Evolutionary conservation across 2,329 filamentous ascomycete species (phyloP).

Genomic region (Colletotrichum magnum): DNA sequence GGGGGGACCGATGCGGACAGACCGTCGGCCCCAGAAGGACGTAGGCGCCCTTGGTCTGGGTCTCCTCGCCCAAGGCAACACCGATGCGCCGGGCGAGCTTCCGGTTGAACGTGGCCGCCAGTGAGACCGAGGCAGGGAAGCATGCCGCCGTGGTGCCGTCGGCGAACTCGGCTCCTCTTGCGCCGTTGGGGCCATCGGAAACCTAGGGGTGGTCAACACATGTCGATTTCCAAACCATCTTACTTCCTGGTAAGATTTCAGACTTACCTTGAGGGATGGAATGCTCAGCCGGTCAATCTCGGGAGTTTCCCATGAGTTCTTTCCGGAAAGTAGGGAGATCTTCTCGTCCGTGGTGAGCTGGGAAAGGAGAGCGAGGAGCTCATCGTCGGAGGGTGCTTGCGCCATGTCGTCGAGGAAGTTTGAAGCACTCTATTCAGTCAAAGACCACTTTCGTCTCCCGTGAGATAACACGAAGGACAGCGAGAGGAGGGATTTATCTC

Average conservation of each 20-base stretch:
- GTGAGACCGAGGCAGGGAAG: slow-evolving; percentile 10
- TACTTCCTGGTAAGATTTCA: too few relatives aligned
- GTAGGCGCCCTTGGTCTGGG: slow-evolving; percentile 64
- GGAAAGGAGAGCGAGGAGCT: too few relatives aligned
- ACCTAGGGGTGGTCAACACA: neutral
- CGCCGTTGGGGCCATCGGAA: slow-evolving; percentile 24
- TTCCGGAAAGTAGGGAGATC: slow-evolving; percentile 8
- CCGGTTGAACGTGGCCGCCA: slow-evolving; percentile 75
- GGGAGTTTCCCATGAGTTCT: slow-evolving; percentile 12
- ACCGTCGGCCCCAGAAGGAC: slow-evolving; percentile 73
- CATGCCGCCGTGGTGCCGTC: slow-evolving; percentile 27
- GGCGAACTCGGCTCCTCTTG: slow-evolving; percentile 15
- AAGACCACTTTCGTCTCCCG: too few relatives aligned
- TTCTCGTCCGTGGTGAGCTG: slow-evolving; percentile 17
- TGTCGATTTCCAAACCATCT: rapidly evolving
- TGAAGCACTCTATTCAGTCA: too few relatives aligned
- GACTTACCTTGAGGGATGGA: slow-evolving; percentile 8
- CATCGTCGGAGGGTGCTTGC: too few relatives aligned
- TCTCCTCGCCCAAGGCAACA: slow-evolving; percentile 44
- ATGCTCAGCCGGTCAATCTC: slow-evolving; percentile 12
- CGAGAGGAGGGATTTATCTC: too few relatives aligned
- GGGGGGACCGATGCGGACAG: slow-evolving; percentile 72
- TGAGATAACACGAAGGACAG: too few relatives aligned
- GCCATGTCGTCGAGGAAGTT: too few relatives aligned
- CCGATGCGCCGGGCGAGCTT: slow-evolving; percentile 70